phyloP scores from a whole-genome alignment of 495 filamentous ascomycete species.

The Annulohypoxylon stygium region DNA sequence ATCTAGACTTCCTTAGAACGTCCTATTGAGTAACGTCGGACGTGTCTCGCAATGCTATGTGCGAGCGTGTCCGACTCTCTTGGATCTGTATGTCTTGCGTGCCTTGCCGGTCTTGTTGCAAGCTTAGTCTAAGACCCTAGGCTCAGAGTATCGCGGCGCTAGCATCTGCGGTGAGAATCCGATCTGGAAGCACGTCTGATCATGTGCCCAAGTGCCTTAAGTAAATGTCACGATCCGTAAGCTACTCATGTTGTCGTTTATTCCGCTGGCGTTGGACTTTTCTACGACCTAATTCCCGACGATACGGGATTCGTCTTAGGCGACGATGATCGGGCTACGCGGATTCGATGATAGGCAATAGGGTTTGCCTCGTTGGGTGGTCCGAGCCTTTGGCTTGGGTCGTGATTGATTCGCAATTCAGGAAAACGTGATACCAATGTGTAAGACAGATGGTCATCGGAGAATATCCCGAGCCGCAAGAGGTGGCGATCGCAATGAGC shows the following conservation, averaged over 20 bases:
- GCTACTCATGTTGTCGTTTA: conserved; percentile 10
- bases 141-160: conserved; percentile 2
- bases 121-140: conserved; percentile 9
- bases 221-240: conserved; percentile 16
- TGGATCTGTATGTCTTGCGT: conserved; percentile 35
- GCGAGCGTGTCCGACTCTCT: conserved; percentile 24
- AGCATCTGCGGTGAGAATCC: conserved; percentile 39
- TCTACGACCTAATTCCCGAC: conserved; percentile 31
- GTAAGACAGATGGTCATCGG: conserved; percentile 20
- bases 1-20: conserved; percentile 8
- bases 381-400: conserved; percentile 16
- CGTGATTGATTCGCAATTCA: conserved; percentile 21
- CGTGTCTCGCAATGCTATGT: conserved; percentile 31
- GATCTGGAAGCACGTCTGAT: conserved; percentile 34
- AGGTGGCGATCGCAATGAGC: conserved; percentile 28
- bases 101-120: conserved; percentile 31
- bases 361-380: conserved; percentile 25
- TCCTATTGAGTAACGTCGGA: conserved; percentile 24
- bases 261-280: conserved; percentile 14
- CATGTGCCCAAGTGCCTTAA: conserved; percentile 35
- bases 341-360: conserved; percentile 11
- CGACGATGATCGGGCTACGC: conserved; percentile 26
- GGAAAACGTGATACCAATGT: conserved; percentile 17
- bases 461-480: conserved; percentile 35
- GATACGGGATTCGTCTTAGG: conserved; percentile 24